Evolutionary conservation across 805 yeast species (phyloP).

Genomic region (Candida sakaeoensis): DNA sequence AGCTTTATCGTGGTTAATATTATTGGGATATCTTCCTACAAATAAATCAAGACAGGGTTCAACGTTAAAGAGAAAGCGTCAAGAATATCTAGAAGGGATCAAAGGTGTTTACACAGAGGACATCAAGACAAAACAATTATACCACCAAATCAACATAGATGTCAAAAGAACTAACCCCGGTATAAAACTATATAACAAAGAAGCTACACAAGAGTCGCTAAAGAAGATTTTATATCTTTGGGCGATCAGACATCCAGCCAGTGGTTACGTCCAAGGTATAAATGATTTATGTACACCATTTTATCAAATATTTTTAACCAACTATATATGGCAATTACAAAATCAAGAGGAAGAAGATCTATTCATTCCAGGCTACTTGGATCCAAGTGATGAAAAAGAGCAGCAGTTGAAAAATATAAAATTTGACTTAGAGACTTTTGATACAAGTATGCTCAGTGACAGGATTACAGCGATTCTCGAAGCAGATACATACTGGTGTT

Average conservation of each 20-base stretch:
- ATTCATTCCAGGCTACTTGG: slow-evolving; percentile 33
- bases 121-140: slow-evolving; percentile 51
- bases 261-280: slow-evolving; percentile 97
- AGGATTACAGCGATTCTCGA: slow-evolving; percentile 69
- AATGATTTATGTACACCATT: slow-evolving; percentile 93
- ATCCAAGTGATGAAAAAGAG: slow-evolving; percentile 22
- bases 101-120: slow-evolving; percentile 49
- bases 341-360: slow-evolving; percentile 19
- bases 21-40: slow-evolving; percentile 87
- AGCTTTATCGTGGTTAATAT: slow-evolving; percentile 83
- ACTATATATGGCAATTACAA: slow-evolving; percentile 51
- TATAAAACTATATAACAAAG: slow-evolving; percentile 64
- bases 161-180: slow-evolving; percentile 92
- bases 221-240: slow-evolving; percentile 83
- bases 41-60: slow-evolving; percentile 71
- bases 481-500: slow-evolving; percentile 97
- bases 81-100: slow-evolving; percentile 79
- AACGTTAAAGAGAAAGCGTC: slow-evolving; percentile 73
- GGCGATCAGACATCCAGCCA: slow-evolving; percentile 97
- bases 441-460: slow-evolving; percentile 57
- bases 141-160: slow-evolving; percentile 95
- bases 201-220: slow-evolving; percentile 71
- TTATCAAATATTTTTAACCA: slow-evolving; percentile 75
- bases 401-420: slow-evolving; percentile 19
- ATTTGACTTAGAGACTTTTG: slow-evolving; percentile 50